These are phyloP conservation scores for Candida broadrunensis DNA, from an alignment of 805 yeast species.

Conservation along the genomic window DNA sequence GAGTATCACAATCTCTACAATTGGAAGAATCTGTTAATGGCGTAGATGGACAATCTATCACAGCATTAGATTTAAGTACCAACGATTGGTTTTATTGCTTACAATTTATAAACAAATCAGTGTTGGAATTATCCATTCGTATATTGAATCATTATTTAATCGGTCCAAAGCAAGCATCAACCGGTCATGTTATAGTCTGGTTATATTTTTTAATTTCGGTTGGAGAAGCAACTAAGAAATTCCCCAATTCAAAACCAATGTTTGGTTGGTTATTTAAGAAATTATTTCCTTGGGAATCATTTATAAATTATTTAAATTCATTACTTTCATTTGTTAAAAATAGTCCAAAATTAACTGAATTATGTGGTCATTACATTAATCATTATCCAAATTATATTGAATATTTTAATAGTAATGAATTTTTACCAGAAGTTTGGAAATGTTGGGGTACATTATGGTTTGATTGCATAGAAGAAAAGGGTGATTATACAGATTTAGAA, in stretches of 20 bases:
- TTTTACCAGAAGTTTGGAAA: slow-evolving; percentile 74
- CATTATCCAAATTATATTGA: slow-evolving; percentile 41
- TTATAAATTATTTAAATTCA: slow-evolving; percentile 63
- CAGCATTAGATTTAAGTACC: slow-evolving; percentile 32
- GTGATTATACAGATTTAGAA: slow-evolving; percentile 46
- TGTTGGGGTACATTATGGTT: slow-evolving; percentile 86
- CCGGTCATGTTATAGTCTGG: slow-evolving; percentile 78
- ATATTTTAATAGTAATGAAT: slow-evolving; percentile 56
- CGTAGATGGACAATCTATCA: slow-evolving; percentile 27
- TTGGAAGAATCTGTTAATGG: slow-evolving; percentile 13
- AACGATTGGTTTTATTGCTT: slow-evolving; percentile 58
- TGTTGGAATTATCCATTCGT: slow-evolving; percentile 64
- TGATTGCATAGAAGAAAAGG: slow-evolving; percentile 54
- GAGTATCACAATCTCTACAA: slow-evolving; percentile 11
- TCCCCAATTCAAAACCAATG: slow-evolving; percentile 46
- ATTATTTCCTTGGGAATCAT: slow-evolving; percentile 66
- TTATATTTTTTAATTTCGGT: slow-evolving; percentile 66
- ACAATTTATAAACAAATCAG: slow-evolving; percentile 57
- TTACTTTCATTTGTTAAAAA: slow-evolving; percentile 36
- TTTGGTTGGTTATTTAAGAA: slow-evolving; percentile 50
- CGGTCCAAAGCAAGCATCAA: slow-evolving; percentile 69
- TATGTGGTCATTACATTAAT: slow-evolving; percentile 16
- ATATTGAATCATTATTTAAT: slow-evolving; percentile 62
- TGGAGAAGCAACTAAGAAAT: slow-evolving; percentile 49
- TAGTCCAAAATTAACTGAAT: slow-evolving; percentile 19